Percentiles rank a stretch among this genome's conserved stretches.
Evolutionary conservation across 2,329 filamentous ascomycete genomes (phyloP).

Genomic region (Ascochyta koolunga): DNA sequence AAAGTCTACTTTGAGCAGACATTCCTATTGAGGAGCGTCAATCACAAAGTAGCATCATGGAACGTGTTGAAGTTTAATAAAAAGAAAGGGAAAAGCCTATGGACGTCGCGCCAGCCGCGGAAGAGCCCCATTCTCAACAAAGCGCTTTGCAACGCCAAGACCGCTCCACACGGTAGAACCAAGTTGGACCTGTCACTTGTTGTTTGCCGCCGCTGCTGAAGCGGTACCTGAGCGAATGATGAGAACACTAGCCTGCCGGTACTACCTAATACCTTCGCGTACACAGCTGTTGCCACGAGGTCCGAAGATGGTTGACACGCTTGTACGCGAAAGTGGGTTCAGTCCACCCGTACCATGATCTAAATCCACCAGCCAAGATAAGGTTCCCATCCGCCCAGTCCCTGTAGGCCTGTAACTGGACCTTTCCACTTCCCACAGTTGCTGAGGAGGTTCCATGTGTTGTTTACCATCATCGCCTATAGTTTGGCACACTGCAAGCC

Average conservation of each 20-base stretch:
- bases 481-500: neutral
- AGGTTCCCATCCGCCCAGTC: slow-evolving; percentile 2
- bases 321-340: slow-evolving; percentile 10
- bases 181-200: neutral
- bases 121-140: neutral
- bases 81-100: neutral
- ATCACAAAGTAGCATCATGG: too few species aligned
- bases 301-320: slow-evolving; percentile 14
- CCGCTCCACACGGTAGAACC: neutral
- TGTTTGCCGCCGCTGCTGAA: slow-evolving; percentile 7
- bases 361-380: slow-evolving; percentile 12
- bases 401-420: slow-evolving; percentile 1
- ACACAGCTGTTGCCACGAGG: neutral
- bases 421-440: neutral
- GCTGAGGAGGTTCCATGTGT: neutral
- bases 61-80: neutral
- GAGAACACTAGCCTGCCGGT: neutral
- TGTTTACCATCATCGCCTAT: neutral
- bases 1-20: too few species aligned
- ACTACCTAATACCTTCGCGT: slow-evolving; percentile 2
- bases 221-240: neutral
- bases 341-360: neutral
- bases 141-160: neutral
- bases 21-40: too few species aligned
- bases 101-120: too few species aligned